Evolutionary conservation across 768 basidiomycete genomes (phyloP), one percentile per base, ranked within the genome.

Genomic region (Hygrophorus russula): DNA sequence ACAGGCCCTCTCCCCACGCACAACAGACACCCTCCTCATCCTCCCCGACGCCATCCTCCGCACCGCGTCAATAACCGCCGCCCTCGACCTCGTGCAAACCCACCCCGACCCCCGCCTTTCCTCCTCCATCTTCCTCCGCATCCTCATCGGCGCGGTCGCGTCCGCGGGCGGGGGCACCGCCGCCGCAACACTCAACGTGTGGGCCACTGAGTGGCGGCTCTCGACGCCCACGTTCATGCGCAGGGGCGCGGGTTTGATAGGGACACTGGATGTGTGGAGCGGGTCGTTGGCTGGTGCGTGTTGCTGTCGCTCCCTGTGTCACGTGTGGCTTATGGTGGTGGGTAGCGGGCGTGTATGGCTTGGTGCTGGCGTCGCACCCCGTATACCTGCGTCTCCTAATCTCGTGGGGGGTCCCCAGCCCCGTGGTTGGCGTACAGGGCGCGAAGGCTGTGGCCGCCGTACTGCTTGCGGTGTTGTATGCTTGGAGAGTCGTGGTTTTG

Each of bases 11-110:
- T 45, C 62, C 32, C 53, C 62, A 10, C 57, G 57, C 3, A 32
- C 65, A 34, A 47, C 69, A 37, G 71, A 74, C 47, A 65, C 69
- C 18, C 29, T 64, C 12, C 54, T 74, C n/a, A 70, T 71, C 54
- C 72, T 72, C 1, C 46, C 74, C 24, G 74, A 76, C 48, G 71
- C 68, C 13, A 52, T 73, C 15, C 59, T 76, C 27, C 66, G 73
- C 36, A 62, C 64, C 9, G 65, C 58, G 41, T 60, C 71, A 1
- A 59, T 75, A 27, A 60, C 63, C 0, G 48, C 51, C 20, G 59
- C 63, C 9, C 53, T 73, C 6, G 51, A 60, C 9, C 61, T 62
- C 30, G 60, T 71, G 42, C 51, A 55, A 14, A 44, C 54, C 18
- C 53, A 64, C 6, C 36, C 50, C 1, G 57, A 66, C 37, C 60